phyloP scores from a whole-genome alignment of 352 stramenopile species.

The Phytophthora pseudosyringae region DNA sequence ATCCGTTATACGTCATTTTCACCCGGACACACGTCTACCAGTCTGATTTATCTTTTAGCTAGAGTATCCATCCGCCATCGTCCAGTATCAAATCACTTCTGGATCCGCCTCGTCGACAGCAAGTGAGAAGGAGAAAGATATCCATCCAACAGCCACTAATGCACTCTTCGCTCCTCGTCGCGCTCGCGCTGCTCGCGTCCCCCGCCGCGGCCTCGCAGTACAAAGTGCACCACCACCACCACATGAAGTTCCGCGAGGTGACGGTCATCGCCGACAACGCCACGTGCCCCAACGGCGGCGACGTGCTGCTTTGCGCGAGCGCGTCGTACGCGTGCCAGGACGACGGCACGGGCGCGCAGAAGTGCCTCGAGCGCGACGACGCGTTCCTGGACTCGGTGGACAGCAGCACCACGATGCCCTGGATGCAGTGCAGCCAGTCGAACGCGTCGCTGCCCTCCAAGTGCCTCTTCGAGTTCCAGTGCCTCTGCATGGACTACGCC shows the following conservation, averaged over 20 bases:
- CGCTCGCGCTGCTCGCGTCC: slow-evolving; percentile 24
- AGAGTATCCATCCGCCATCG: not conserved
- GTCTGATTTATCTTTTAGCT: slow-evolving; percentile 23
- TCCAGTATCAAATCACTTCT: slow-evolving; percentile 20
- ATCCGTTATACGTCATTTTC: not conserved
- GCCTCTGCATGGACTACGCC: slow-evolving; percentile 48
- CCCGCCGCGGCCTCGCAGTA: slow-evolving; percentile 7
- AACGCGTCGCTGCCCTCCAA: slow-evolving; percentile 49
- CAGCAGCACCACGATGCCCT: slow-evolving; percentile 45
- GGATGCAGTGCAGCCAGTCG: slow-evolving; percentile 40
- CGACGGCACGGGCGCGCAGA: slow-evolving; percentile 38
- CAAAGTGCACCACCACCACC: slow-evolving; percentile 36
- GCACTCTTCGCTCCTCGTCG: slow-evolving; percentile 27
- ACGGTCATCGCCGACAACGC: slow-evolving; percentile 50
- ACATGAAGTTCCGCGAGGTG: slow-evolving; percentile 61
- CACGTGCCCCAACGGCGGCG: slow-evolving; percentile 51
- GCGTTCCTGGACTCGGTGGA: slow-evolving; percentile 54
- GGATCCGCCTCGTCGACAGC: slow-evolving; percentile 6
- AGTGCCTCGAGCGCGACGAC: slow-evolving; percentile 45
- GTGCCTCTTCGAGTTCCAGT: slow-evolving; percentile 58
- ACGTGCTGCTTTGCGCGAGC: slow-evolving; percentile 49
- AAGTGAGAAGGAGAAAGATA: slow-evolving; percentile 9
- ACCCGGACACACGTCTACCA: not conserved
- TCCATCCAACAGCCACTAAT: slow-evolving; percentile 5
- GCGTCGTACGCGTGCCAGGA: slow-evolving; percentile 53